These are phyloP conservation scores for Apocynum venetum DNA, from an alignment of 257 asterid species.

Conservation along the genomic window DNA sequence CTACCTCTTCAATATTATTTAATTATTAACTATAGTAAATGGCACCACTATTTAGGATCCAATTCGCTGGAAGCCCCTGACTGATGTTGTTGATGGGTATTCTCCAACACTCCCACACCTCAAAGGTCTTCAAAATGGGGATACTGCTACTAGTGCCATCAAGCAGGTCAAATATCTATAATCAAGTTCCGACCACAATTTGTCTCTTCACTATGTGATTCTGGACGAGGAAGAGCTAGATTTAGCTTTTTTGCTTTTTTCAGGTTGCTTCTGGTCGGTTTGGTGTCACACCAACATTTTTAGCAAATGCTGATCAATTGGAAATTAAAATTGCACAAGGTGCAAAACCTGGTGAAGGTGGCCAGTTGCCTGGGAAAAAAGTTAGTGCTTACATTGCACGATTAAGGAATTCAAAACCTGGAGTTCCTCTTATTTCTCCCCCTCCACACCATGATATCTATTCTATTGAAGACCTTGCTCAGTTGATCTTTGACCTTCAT, in stretches of 20 bases:
- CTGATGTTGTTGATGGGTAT: conserved; percentile 95
- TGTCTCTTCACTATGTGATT: background rate
- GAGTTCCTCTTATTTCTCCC: conserved; percentile 98
- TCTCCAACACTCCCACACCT: conserved; percentile 97
- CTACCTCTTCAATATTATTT: conserved; percentile 7
- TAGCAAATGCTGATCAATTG: conserved; percentile 93
- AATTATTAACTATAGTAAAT: conserved; percentile 16
- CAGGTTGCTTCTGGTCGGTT: conserved; percentile 99
- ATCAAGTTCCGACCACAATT: background rate
- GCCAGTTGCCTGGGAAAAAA: conserved; percentile 99
- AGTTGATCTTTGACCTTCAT: conserved; percentile 95
- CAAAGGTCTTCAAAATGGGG: conserved; percentile 99
- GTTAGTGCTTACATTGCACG: conserved; percentile 98
- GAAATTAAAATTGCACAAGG: conserved; percentile 99
- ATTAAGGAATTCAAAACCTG: conserved; percentile 97
- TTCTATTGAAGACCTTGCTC: conserved; percentile 99
- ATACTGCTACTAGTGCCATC: conserved; percentile 97
- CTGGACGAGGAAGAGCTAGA: background rate
- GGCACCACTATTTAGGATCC: conserved; percentile 67
- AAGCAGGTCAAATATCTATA: conserved; percentile 60
- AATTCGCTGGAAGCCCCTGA: conserved; percentile 95
- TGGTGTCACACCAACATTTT: conserved; percentile 98
- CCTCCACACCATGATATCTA: conserved; percentile 99
- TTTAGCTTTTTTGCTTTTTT: conserved; percentile 15
- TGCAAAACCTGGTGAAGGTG: conserved; percentile 99